Conservation (phyloP, 306 rosid genomes). For the Cicer yamashitae region DNA sequence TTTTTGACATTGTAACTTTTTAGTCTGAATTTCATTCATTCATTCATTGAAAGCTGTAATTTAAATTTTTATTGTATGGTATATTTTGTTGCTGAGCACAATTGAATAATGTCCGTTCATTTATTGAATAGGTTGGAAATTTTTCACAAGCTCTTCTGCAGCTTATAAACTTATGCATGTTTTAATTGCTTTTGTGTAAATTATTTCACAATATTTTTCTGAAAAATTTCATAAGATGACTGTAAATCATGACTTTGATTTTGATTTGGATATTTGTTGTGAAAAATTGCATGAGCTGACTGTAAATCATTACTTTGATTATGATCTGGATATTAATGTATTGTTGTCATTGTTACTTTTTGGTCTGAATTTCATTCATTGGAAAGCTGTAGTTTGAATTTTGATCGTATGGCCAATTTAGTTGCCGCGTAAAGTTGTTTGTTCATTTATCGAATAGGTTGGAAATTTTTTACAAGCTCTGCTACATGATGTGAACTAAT, state of each 20-base stretch:
- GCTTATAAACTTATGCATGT: conserved; percentile 30
- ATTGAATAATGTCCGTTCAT: neutral
- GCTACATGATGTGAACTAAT: conserved; percentile 23
- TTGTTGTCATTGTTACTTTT: conserved; percentile 8
- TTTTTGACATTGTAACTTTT: conserved; percentile 17
- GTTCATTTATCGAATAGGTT: conserved; percentile 1
- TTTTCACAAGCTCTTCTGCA: conserved; percentile 29
- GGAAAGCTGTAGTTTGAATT: conserved; percentile 1
- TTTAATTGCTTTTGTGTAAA: conserved; percentile 20
- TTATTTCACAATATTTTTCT: conserved; percentile 2
- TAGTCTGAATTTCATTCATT: conserved; percentile 23
- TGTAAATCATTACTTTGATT: conserved; percentile 19
- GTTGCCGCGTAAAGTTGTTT: neutral
- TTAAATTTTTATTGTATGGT: conserved; percentile 13
- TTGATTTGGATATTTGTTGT: neutral
- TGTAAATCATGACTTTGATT: conserved; percentile 11
- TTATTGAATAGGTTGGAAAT: neutral
- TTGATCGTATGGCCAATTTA: neutral
- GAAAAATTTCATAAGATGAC: conserved; percentile 9
- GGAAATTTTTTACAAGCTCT: conserved; percentile 19
- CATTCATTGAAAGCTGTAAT: conserved; percentile 3
- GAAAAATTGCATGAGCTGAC: conserved; percentile 11
- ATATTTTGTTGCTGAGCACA: neutral
- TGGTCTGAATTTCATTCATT: conserved; percentile 19
- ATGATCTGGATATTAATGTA: neutral